These are phyloP conservation scores for Globisporangium nagaii DNA, from an alignment of 352 stramenopile species.

Conservation along the genomic window DNA sequence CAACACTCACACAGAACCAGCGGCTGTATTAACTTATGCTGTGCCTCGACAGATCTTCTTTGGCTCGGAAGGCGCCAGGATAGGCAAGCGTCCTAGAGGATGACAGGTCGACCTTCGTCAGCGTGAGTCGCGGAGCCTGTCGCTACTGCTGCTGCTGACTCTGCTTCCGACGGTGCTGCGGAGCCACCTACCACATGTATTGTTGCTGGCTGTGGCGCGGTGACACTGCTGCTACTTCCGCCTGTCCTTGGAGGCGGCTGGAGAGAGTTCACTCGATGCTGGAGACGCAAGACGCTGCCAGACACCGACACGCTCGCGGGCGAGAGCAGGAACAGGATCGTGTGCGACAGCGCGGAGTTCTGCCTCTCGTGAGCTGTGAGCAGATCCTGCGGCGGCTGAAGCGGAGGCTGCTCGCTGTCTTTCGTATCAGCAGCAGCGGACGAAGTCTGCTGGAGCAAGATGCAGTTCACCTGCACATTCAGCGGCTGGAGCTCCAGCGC, in stretches of 20 bases:
- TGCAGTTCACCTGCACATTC: slow-evolving; percentile 52
- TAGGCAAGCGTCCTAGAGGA: too few species aligned
- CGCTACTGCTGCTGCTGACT: too few species aligned
- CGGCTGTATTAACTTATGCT: too few species aligned
- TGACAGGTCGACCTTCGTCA: too few species aligned
- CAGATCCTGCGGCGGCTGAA: neutral
- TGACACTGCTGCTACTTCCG: neutral
- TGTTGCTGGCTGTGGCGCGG: neutral
- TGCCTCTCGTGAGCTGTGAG: slow-evolving; percentile 7
- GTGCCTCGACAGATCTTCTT: too few species aligned
- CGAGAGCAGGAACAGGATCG: slow-evolving; percentile 60
- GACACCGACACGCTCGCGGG: slow-evolving; percentile 39
- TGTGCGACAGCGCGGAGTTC: slow-evolving; percentile 33
- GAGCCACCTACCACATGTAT: too few species aligned
- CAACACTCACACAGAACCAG: too few species aligned
- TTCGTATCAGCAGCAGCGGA: neutral
- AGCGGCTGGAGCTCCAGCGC: slow-evolving; percentile 27
- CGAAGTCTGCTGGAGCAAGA: slow-evolving; percentile 27
- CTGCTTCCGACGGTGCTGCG: too few species aligned
- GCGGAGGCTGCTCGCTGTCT: neutral
- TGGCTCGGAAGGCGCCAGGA: too few species aligned
- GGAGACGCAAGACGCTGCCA: slow-evolving; percentile 50
- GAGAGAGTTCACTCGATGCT: slow-evolving; percentile 8
- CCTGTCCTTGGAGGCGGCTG: neutral
- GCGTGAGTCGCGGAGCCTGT: too few species aligned